Percentiles rank a stretch among this genome's conserved stretches.
These are phyloP conservation scores for Boletus rufocinnamomeus DNA, from an alignment of 768 basidiomycete species.

Conservation along the genomic window DNA sequence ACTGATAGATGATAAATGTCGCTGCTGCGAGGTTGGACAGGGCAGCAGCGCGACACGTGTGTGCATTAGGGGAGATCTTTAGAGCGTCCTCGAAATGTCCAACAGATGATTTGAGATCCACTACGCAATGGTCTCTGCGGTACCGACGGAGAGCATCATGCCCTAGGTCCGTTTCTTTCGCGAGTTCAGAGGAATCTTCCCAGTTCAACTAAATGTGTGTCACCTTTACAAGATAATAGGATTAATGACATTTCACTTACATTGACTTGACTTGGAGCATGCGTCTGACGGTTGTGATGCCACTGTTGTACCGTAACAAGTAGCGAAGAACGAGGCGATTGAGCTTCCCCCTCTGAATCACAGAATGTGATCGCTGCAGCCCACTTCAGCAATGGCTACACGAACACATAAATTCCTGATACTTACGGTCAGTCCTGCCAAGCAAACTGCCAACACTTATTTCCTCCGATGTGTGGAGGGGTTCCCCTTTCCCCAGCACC, in stretches of 20 bases:
- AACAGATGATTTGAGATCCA: slow-evolving; percentile 2
- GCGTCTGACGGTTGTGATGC: not conserved
- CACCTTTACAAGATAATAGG: not conserved
- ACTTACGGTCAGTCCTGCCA: not conserved
- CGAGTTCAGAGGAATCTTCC: not conserved
- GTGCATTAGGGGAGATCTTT: not conserved
- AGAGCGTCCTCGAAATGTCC: slow-evolving; percentile 7
- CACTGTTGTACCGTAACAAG: slow-evolving; percentile 1
- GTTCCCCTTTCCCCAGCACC: slow-evolving; percentile 6
- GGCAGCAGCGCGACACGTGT: slow-evolving; percentile 7
- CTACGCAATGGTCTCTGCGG: not conserved
- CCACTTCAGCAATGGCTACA: not conserved
- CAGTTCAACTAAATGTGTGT: not conserved
- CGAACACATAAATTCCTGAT: not conserved
- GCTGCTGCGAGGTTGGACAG: slow-evolving; percentile 19
- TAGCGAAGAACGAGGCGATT: not conserved
- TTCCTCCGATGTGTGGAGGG: slow-evolving; percentile 2
- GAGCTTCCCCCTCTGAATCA: not conserved
- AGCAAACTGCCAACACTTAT: not conserved
- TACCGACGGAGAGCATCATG: slow-evolving; percentile 3
- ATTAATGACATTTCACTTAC: not conserved
- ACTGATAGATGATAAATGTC: slow-evolving; percentile 4
- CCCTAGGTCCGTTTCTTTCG: slow-evolving; percentile 3
- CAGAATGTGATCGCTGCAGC: not conserved
- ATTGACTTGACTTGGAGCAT: not conserved